A percentile compares a stretch with the other conserved stretches of the same genome.
Conservation (phyloP, 306 rosid genomes). For the Biancaea sappan region DNA sequence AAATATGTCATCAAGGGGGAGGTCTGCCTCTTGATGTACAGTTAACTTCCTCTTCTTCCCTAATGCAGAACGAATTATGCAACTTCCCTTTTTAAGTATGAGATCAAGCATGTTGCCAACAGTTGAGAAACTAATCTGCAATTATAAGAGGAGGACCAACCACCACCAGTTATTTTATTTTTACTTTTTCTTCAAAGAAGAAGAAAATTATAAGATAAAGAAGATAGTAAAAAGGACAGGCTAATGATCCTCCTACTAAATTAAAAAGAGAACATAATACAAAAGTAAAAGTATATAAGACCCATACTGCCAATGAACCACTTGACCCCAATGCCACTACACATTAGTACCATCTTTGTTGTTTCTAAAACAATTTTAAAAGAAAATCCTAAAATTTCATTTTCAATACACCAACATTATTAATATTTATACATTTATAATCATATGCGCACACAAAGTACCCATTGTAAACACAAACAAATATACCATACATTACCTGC, state of each 20-base stretch:
- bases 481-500: background rate
- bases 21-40: constrained; percentile 39
- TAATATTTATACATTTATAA: background rate
- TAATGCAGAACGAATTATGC: constrained; percentile 31
- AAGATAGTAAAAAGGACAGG: background rate
- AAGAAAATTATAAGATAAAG: background rate
- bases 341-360: background rate
- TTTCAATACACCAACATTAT: background rate
- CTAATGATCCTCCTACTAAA: background rate
- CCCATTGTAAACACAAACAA: background rate
- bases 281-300: background rate
- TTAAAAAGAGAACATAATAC: constrained; percentile 14
- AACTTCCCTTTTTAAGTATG: constrained; percentile 43
- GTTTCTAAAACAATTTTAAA: background rate
- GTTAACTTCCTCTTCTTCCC: constrained; percentile 67
- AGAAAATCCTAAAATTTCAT: background rate
- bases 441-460: background rate
- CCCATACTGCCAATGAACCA: background rate
- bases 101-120: constrained; percentile 56
- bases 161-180: constrained; percentile 33
- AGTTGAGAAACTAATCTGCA: constrained; percentile 65
- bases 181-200: constrained; percentile 6
- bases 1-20: constrained; percentile 38
- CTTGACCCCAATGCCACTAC: background rate
- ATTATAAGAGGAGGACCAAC: constrained; percentile 25